A percentile compares a stretch with the other conserved stretches of the same genome.
Evolutionary conservation across 2,329 filamentous ascomycete species (phyloP).

Genomic region (Fusarium solani-melongenae): DNA sequence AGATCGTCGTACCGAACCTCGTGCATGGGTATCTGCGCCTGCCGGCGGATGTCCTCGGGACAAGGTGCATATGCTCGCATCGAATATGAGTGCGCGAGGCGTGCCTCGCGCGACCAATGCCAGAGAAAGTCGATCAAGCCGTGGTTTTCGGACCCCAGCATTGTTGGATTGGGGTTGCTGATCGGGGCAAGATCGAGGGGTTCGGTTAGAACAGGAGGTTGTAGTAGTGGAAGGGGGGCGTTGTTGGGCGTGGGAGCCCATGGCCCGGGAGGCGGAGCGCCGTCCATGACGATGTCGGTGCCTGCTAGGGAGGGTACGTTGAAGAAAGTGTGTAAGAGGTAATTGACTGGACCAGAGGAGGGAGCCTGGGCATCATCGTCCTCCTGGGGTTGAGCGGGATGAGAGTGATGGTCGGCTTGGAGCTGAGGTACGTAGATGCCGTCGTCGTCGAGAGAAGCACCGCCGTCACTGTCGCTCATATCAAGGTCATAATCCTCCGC

Average conservation of each 20-base stretch:
- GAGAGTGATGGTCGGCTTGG: constrained; percentile 11
- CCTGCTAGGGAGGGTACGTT: constrained; percentile 14
- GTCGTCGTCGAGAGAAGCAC: constrained; percentile 41
- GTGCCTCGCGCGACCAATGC: constrained; percentile 57
- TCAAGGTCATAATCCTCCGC: constrained; percentile 45
- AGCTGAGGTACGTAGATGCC: constrained; percentile 8
- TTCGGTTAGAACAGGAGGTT: background rate
- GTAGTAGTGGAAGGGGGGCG: background rate
- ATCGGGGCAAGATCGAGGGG: constrained; percentile 33
- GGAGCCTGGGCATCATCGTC: constrained; percentile 25
- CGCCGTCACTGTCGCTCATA: constrained; percentile 51
- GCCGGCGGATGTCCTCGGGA: constrained; percentile 48
- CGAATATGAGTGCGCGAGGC: constrained; percentile 30
- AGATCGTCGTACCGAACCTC: constrained; percentile 58
- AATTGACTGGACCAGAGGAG: constrained; percentile 20
- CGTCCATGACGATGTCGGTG: constrained; percentile 29
- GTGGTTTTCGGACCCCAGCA: constrained; percentile 62
- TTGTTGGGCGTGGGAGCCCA: constrained; percentile 12
- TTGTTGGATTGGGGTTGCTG: constrained; percentile 49
- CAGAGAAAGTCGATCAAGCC: constrained; percentile 62
- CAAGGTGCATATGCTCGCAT: constrained; percentile 42
- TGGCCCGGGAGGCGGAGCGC: constrained; percentile 24
- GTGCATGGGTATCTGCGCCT: constrained; percentile 34
- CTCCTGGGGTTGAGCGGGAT: constrained; percentile 10
- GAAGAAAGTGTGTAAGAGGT: constrained; percentile 19